Evolutionary conservation across 805 yeast species (phyloP).

Genomic region (Vanderwaltozyma verrucispora): DNA sequence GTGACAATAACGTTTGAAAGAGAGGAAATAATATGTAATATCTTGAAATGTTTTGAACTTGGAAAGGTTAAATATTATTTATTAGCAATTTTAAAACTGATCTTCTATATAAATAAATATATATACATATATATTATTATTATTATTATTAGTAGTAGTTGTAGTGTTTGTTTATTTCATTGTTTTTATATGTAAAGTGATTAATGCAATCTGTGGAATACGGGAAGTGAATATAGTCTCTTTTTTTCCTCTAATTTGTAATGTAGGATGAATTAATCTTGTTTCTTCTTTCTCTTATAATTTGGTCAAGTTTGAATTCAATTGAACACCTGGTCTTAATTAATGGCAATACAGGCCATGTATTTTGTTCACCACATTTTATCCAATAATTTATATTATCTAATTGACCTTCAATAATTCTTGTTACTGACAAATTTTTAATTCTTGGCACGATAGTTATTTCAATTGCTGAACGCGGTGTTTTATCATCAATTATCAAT

Average conservation of each 20-base stretch:
- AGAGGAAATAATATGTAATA: too few relatives aligned
- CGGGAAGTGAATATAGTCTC: too few relatives aligned
- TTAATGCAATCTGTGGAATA: too few relatives aligned
- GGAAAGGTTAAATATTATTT: too few relatives aligned
- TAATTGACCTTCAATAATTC: conserved; percentile 69
- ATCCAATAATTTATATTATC: conserved; percentile 85
- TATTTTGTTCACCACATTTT: conserved; percentile 79
- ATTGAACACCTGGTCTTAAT: conserved; percentile 82
- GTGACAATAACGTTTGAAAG: too few relatives aligned
- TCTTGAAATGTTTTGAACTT: too few relatives aligned
- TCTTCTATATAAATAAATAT: too few relatives aligned
- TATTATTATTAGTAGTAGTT: too few relatives aligned
- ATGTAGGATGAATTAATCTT: conserved; percentile 2
- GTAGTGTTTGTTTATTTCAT: too few relatives aligned
- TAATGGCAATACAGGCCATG: conserved; percentile 84
- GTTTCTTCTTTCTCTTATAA: conserved; percentile 35
- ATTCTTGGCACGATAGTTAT: conserved; percentile 86
- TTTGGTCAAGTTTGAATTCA: conserved; percentile 77
- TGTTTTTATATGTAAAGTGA: too few relatives aligned
- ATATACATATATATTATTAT: too few relatives aligned
- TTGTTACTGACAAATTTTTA: conserved; percentile 57
- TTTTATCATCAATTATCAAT: conserved; percentile 77
- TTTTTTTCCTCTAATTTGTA: background rate
- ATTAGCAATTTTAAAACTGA: too few relatives aligned
- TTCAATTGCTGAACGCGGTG: conserved; percentile 71